A percentile compares a stretch with the other conserved stretches of the same genome.
These are phyloP conservation scores for Pterocarpus santalinus DNA, from an alignment of 306 rosid species.

Conservation along the genomic window DNA sequence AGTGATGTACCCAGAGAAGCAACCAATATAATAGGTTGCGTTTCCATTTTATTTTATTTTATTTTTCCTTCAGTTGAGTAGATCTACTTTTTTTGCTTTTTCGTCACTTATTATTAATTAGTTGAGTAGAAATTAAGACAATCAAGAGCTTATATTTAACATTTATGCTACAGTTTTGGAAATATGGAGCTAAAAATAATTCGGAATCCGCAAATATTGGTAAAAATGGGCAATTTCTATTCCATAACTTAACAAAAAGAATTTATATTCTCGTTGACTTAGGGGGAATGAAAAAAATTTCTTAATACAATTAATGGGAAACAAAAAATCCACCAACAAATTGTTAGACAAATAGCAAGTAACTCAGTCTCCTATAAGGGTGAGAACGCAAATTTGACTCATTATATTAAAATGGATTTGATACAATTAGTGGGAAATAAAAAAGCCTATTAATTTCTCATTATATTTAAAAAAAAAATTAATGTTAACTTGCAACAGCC, in stretches of 20 bases:
- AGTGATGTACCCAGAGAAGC: constrained; percentile 52
- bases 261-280: background rate
- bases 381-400: no score
- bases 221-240: background rate
- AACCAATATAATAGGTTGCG: constrained; percentile 43
- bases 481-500: no score
- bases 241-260: background rate
- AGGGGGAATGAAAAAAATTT: background rate
- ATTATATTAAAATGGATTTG: no score
- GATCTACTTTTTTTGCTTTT: background rate
- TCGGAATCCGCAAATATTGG: background rate
- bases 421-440: background rate
- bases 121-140: constrained; percentile 54
- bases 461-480: no score
- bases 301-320: background rate
- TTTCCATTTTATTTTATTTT: constrained; percentile 45
- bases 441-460: background rate
- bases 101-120: constrained; percentile 32
- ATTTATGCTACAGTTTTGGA: background rate
- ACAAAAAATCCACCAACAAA: no score
- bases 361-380: no score
- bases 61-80: constrained; percentile 23
- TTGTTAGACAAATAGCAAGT: no score
- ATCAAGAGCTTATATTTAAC: constrained; percentile 1
- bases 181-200: background rate